Evolutionary conservation across 1,139 yeast genomes (phyloP), one percentile per base, ranked within the genome.

Genomic region (Eremothecium cymbalariae): DNA sequence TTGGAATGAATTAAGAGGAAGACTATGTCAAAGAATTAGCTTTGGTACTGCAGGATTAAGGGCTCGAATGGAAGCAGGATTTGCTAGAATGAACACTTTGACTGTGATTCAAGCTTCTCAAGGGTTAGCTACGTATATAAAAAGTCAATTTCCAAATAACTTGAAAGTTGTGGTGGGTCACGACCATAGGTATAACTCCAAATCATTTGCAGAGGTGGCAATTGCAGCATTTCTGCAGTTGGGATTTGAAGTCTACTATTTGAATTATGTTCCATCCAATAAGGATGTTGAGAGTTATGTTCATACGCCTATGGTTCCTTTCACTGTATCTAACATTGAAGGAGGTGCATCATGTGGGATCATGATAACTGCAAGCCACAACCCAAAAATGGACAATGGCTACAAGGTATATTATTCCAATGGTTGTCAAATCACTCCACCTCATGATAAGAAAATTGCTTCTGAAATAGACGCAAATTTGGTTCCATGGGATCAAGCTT

Each of bases 341-440:
- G 16, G 28, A 4, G 31, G 28, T 1, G 28, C 32, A 9, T 47
- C 61, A 0, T 85, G 78, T 33, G 98, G 97, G 22, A 82, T 90
- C 2, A 90, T 90, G 97, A 75, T 90, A 31, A 90, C 98, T 0
- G 97, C 98, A 0, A 83, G 95, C 36, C 98, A 90, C 58, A 90
- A 90, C 52, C 97, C 97, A 0, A 93, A 90, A 9, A 66, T 68
- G 44, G 97, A 88, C 55, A 90, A 90, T 52, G 98, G 98, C 0
- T 90, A 85, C 62, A 90, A 90, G 53, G 97, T 90, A 1, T 88
- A 90, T 62, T 85, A 93, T 73, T 66, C 70, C 11, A 90, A 90
- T 52, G 97, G 96, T 4, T 88, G 97, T 57, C 97, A 90, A 57
- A 90, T 90, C 43, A 85, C 88, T 32, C 93, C 96, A 1, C 97